Percentiles rank a stretch among this genome's conserved stretches.
These are phyloP conservation scores for Myxozyma monticola DNA, from an alignment of 805 yeast genomes.

Conservation along the genomic window DNA sequence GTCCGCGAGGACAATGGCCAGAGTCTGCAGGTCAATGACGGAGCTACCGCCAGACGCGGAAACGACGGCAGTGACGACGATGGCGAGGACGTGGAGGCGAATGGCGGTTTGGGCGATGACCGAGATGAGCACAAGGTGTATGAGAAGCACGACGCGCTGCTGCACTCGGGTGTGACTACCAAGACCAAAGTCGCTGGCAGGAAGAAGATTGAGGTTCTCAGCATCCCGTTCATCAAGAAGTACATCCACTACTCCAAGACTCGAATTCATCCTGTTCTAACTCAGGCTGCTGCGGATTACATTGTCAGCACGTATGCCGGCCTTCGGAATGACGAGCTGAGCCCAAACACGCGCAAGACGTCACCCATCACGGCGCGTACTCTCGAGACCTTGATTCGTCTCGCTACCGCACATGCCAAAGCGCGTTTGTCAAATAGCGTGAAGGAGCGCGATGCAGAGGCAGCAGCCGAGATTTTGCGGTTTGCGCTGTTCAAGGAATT, in stretches of 20 bases:
- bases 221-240: constrained; percentile 84
- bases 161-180: constrained; percentile 73
- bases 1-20: constrained; percentile 69
- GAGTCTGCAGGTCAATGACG: constrained; percentile 78
- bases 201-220: constrained; percentile 53
- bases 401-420: constrained; percentile 95
- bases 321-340: constrained; percentile 70
- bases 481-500: constrained; percentile 84
- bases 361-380: constrained; percentile 99
- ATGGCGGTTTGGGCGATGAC: constrained; percentile 50
- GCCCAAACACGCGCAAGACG: constrained; percentile 53
- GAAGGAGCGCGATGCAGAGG: constrained; percentile 73
- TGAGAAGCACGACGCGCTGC: constrained; percentile 76
- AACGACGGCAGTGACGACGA: constrained; percentile 52
- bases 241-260: constrained; percentile 93
- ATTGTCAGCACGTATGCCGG: constrained; percentile 79
- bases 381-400: constrained; percentile 89
- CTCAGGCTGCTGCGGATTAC: constrained; percentile 72
- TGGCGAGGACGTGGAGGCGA: constrained; percentile 47
- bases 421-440: constrained; percentile 80
- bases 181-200: constrained; percentile 38
- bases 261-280: constrained; percentile 76
- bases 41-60: constrained; percentile 49
- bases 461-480: constrained; percentile 81
- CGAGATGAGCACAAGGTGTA: constrained; percentile 50